phyloP scores from a whole-genome alignment of 192 early-diverging fungal species.

The Mortierella alpina region DNA sequence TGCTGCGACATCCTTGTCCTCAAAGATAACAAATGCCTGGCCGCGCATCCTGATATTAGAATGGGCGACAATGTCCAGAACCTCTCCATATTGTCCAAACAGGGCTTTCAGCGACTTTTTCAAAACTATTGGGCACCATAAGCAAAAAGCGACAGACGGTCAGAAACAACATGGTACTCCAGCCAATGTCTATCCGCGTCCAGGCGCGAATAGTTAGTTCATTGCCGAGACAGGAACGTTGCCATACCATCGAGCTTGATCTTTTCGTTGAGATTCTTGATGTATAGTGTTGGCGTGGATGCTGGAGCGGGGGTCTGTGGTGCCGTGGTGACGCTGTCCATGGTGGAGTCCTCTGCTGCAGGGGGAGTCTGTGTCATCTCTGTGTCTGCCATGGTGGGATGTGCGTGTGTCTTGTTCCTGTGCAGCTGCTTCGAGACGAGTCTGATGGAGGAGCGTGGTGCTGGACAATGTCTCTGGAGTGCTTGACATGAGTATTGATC shows the following conservation, averaged over 20 bases:
- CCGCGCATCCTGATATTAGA: conserved; percentile 87
- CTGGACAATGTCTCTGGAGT: too few relatives aligned
- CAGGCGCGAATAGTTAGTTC: neutral
- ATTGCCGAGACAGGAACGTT: neutral
- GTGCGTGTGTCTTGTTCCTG: neutral
- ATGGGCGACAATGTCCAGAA: conserved; percentile 86
- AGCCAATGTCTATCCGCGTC: neutral
- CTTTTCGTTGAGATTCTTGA: conserved; percentile 86
- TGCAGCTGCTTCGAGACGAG: too few relatives aligned
- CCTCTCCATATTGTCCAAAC: conserved; percentile 86
- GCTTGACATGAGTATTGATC: too few relatives aligned
- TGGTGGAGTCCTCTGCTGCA: neutral
- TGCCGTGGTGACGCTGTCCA: conserved; percentile 1
- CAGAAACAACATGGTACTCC: neutral
- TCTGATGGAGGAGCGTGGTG: too few relatives aligned
- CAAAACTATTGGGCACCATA: conserved; percentile 60
- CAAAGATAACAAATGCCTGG: conserved; percentile 93
- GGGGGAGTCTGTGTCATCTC: conserved; percentile 19
- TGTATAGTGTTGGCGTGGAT: conserved; percentile 79
- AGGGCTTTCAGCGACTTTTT: conserved; percentile 78
- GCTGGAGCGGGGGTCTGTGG: conserved; percentile 62
- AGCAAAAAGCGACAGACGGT: neutral
- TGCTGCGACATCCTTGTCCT: conserved; percentile 73
- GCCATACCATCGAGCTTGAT: conserved; percentile 68
- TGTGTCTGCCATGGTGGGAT: conserved; percentile 24